phyloP scores from a whole-genome alignment of 139 green algal species.

The Microglena sp. region DNA sequence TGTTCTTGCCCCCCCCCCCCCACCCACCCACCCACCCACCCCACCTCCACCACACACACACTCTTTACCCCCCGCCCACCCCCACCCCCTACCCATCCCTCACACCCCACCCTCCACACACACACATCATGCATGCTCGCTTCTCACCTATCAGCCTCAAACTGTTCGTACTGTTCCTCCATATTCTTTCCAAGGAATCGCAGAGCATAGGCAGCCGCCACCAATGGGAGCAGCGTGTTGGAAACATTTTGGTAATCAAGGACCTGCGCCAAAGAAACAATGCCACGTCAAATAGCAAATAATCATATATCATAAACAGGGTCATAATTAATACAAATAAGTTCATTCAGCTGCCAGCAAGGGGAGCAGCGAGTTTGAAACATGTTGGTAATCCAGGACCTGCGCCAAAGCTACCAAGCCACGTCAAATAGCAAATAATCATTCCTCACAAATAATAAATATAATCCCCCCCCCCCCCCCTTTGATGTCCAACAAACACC shows the following conservation, averaged over 20 bases:
- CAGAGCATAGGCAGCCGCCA: constrained; percentile 77
- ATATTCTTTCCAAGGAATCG: constrained; percentile 72
- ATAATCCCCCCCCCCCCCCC: too few species aligned
- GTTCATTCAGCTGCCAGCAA: constrained; percentile 91
- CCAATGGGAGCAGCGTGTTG: constrained; percentile 67
- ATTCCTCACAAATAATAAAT: background rate
- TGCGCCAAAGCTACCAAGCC: constrained; percentile 23
- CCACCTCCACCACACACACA: background rate
- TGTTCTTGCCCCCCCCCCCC: too few species aligned
- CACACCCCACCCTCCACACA: background rate
- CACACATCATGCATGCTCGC: background rate
- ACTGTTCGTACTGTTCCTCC: constrained; percentile 64
- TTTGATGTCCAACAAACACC: too few species aligned
- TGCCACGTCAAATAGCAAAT: background rate
- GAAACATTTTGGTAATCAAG: constrained; percentile 91
- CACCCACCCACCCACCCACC: background rate
- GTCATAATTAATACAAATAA: background rate
- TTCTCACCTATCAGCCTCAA: constrained; percentile 45
- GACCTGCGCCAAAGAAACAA: constrained; percentile 52
- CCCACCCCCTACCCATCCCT: background rate
- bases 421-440: background rate
- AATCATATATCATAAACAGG: background rate
- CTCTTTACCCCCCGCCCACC: too few species aligned
- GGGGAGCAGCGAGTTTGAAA: constrained; percentile 68
- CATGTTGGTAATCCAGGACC: constrained; percentile 94